These are phyloP conservation scores for Escallonia rubra DNA, from an alignment of 129 eudicot species.

Conservation along the genomic window DNA sequence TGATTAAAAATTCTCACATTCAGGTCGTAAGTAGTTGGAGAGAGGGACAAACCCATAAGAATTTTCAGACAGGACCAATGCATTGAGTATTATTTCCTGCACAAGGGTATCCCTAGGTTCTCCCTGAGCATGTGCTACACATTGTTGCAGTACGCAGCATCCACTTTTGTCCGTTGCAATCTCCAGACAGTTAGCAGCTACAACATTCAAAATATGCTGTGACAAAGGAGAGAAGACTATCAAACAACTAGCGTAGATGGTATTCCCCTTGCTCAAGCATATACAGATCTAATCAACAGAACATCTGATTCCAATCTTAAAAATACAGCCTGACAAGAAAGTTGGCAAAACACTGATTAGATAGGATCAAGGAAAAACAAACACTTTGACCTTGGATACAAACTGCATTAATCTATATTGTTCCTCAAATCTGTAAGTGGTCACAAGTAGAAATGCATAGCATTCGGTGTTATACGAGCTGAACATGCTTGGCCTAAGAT, in stretches of 20 bases:
- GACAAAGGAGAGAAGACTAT: neutral
- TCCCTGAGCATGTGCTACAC: conserved; percentile 25
- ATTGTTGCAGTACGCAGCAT: conserved; percentile 46
- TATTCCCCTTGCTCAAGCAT: too few relatives aligned
- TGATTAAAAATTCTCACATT: neutral
- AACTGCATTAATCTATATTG: neutral
- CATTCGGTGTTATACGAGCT: too few relatives aligned
- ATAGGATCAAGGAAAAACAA: neutral
- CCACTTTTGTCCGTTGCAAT: conserved; percentile 52
- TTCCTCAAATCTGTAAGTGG: too few relatives aligned
- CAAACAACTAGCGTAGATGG: neutral
- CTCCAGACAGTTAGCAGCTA: conserved; percentile 37
- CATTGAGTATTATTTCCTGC: conserved; percentile 28
- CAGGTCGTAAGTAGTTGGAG: neutral
- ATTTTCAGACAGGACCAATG: conserved; percentile 34
- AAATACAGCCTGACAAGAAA: neutral
- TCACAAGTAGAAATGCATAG: too few relatives aligned
- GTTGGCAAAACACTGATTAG: neutral
- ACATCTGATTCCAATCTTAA: too few relatives aligned
- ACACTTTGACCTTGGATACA: neutral
- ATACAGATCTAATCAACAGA: neutral
- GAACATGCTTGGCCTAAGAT: too few relatives aligned
- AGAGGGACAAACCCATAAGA: conserved; percentile 42
- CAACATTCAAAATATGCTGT: conserved; percentile 41
- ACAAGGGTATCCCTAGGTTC: conserved; percentile 21